Evolutionary conservation across 352 stramenopile species (phyloP).

Genomic region (Phytophthora ramorum): DNA sequence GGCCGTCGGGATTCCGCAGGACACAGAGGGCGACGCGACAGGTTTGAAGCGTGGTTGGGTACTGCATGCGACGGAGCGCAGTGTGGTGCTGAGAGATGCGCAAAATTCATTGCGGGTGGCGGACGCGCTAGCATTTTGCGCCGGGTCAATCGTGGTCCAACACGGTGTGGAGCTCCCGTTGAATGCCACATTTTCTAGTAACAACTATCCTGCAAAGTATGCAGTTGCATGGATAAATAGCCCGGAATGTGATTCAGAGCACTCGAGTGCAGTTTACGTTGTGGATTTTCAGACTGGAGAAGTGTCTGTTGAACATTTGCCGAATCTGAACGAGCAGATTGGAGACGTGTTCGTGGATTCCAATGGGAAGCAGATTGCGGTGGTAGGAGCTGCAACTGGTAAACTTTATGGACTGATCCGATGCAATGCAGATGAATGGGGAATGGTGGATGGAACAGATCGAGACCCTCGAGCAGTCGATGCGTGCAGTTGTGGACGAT

Average conservation of each 20-base stretch:
- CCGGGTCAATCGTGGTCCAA: constrained; percentile 1
- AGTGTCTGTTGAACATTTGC: not conserved
- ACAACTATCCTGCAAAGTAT: not conserved
- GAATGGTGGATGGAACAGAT: constrained; percentile 1
- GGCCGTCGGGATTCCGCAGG: constrained; percentile 14
- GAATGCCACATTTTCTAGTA: constrained; percentile 5
- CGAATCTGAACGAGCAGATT: constrained; percentile 16
- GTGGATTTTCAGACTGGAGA: constrained; percentile 29
- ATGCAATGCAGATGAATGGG: constrained; percentile 16
- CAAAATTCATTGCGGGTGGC: constrained; percentile 15
- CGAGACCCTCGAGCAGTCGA: not conserved
- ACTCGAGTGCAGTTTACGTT: constrained; percentile 4
- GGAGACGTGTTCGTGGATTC: constrained; percentile 22
- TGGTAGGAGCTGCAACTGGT: constrained; percentile 14
- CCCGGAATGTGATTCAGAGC: not conserved
- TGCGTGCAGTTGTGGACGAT: constrained; percentile 19
- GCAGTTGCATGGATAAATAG: constrained; percentile 11
- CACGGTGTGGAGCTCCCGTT: constrained; percentile 17
- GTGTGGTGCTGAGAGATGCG: constrained; percentile 9
- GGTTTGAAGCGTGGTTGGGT: not conserved
- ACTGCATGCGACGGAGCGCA: not conserved
- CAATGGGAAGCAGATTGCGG: constrained; percentile 14
- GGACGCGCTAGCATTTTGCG: constrained; percentile 25
- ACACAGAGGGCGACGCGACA: constrained; percentile 3
- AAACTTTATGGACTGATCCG: constrained; percentile 14